These are phyloP conservation scores for Aspergillus pseudotamarii DNA, from an alignment of 2,329 filamentous ascomycete genomes.

Conservation along the genomic window DNA sequence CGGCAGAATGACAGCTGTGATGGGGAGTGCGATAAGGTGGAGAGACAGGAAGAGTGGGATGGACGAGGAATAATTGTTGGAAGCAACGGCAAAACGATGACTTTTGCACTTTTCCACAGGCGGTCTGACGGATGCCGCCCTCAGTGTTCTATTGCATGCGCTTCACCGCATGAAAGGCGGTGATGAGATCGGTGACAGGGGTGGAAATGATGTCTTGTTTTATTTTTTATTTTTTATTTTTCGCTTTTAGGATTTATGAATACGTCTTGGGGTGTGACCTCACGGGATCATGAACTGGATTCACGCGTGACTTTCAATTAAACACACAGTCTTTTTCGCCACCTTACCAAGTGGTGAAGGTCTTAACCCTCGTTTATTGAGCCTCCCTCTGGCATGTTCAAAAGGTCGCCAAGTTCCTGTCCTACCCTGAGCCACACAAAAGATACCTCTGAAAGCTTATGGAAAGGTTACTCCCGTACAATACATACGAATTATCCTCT, in stretches of 20 bases:
- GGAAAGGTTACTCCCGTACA: background rate
- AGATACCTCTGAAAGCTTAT: background rate
- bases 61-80: conserved; percentile 21
- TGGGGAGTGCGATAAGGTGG: conserved; percentile 9
- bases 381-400: conserved; percentile 1
- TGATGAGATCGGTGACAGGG: conserved; percentile 35
- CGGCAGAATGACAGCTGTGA: background rate
- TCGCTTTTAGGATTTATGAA: background rate
- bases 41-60: conserved; percentile 21
- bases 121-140: conserved; percentile 35
- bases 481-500: background rate
- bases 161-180: conserved; percentile 45
- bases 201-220: background rate
- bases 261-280: background rate
- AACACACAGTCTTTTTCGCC: background rate
- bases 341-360: background rate
- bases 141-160: conserved; percentile 24
- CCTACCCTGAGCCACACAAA: background rate
- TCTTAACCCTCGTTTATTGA: background rate
- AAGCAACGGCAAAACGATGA: conserved; percentile 39
- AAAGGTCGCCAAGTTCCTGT: conserved; percentile 1
- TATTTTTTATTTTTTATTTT: background rate
- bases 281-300: background rate
- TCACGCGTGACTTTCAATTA: background rate
- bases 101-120: conserved; percentile 30